Percentiles rank a stretch among this genome's conserved stretches.
These are phyloP conservation scores for Scheffersomyces parashehatae DNA, from an alignment of 1,139 yeast genomes.

Conservation along the genomic window DNA sequence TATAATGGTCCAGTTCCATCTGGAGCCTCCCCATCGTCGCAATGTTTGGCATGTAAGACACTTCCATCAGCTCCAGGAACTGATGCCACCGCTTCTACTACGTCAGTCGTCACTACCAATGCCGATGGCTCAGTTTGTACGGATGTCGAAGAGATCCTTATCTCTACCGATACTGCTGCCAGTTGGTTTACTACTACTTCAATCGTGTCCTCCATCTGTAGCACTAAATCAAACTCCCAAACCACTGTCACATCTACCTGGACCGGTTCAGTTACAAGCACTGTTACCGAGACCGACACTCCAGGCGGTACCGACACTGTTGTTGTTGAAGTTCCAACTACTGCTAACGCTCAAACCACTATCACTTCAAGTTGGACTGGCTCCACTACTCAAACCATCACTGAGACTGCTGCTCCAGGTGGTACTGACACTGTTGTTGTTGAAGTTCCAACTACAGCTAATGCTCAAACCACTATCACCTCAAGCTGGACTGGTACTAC, in stretches of 20 bases:
- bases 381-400: slow-evolving; percentile 3
- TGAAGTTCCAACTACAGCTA: neutral
- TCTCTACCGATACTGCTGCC: slow-evolving; percentile 1
- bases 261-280: slow-evolving; percentile 11
- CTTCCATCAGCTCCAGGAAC: neutral
- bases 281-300: slow-evolving; percentile 5
- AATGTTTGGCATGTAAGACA: slow-evolving; percentile 14
- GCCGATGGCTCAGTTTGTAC: neutral
- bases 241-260: slow-evolving; percentile 8
- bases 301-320: slow-evolving; percentile 10
- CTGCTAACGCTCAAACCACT: slow-evolving; percentile 13
- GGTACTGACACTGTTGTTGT: neutral
- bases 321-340: slow-evolving; percentile 4
- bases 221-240: slow-evolving; percentile 2
- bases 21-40: slow-evolving; percentile 4
- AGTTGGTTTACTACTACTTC: neutral
- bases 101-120: neutral
- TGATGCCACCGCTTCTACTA: slow-evolving; percentile 3
- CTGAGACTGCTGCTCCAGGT: neutral
- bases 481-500: slow-evolving; percentile 12
- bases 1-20: slow-evolving; percentile 15
- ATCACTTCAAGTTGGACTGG: slow-evolving; percentile 13
- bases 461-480: slow-evolving; percentile 6
- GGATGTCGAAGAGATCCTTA: neutral
- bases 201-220: neutral